Evolutionary conservation across 257 asterid genomes (phyloP).

Genomic region (Petunia axillaris): DNA sequence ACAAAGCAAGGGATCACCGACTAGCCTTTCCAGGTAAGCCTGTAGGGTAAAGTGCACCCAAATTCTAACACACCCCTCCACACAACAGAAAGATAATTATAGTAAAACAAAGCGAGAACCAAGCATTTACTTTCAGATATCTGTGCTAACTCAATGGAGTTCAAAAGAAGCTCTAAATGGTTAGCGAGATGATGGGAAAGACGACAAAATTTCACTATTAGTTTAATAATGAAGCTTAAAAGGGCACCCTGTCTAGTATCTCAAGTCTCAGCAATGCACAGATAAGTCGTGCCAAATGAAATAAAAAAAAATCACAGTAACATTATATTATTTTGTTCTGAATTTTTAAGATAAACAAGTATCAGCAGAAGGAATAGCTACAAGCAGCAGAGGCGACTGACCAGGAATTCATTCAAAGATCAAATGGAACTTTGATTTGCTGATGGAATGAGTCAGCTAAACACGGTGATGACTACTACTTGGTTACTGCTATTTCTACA

Average conservation of each 20-base stretch:
- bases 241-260: not conserved
- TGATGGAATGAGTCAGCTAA: conserved; percentile 1
- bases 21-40: not conserved
- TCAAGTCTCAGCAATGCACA: conserved; percentile 19
- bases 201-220: not conserved
- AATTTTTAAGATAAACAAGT: not conserved
- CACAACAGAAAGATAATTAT: not conserved
- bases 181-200: not conserved
- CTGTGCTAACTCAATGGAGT: not conserved
- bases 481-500: not conserved
- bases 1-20: conserved; percentile 8
- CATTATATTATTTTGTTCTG: not conserved
- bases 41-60: not conserved
- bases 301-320: not conserved
- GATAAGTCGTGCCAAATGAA: not conserved
- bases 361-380: conserved; percentile 6
- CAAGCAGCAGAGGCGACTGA: not conserved
- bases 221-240: conserved; percentile 12
- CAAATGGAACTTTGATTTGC: conserved; percentile 19
- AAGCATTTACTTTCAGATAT: not conserved
- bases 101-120: not conserved
- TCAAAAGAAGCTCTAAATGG: conserved; percentile 1
- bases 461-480: not conserved
- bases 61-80: not conserved
- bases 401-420: not conserved